Percentiles rank a stretch among this genome's conserved stretches.
phyloP scores from a whole-genome alignment of 1,284 basidiomycete species.

The Entoloma clypeatum region DNA sequence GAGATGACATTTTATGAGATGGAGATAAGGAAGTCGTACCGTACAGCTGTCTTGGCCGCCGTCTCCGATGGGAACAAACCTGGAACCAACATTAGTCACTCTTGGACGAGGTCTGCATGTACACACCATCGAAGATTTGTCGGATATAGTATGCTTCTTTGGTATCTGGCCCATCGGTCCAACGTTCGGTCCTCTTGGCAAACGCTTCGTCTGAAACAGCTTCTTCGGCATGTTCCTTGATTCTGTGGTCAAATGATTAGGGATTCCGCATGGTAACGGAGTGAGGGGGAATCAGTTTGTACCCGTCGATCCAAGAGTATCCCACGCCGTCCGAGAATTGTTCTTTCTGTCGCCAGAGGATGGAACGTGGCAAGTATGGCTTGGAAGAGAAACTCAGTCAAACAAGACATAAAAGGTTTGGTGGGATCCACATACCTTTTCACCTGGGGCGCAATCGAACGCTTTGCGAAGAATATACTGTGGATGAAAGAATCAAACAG shows the following conservation, averaged over 20 bases:
- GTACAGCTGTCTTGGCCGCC: constrained; percentile 89
- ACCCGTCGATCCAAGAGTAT: constrained; percentile 99
- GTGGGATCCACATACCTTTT: constrained; percentile 59
- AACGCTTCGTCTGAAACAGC: constrained; percentile 83
- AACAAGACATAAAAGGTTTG: constrained; percentile 2
- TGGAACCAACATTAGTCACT: constrained; percentile 26
- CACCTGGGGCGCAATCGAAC: constrained; percentile 86
- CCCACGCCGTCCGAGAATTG: constrained; percentile 99
- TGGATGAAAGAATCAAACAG: constrained; percentile 9
- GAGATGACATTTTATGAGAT: constrained; percentile 10
- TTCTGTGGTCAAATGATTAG: constrained; percentile 41
- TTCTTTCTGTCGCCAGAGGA: constrained; percentile 99
- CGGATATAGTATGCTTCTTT: constrained; percentile 98
- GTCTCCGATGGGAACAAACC: constrained; percentile 81
- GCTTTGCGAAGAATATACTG: constrained; percentile 97
- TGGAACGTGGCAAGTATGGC: constrained; percentile 92
- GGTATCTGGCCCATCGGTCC: constrained; percentile 85
- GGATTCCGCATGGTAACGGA: neutral
- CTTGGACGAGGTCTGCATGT: constrained; percentile 4
- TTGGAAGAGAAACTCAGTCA: constrained; percentile 29
- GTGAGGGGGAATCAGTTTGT: constrained; percentile 12
- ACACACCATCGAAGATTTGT: constrained; percentile 84
- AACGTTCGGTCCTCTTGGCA: constrained; percentile 71
- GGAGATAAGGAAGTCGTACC: constrained; percentile 44
- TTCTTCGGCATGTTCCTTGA: constrained; percentile 84